Evolutionary conservation across 352 stramenopile genomes (phyloP).

Genomic region (Phytophthora rubi): DNA sequence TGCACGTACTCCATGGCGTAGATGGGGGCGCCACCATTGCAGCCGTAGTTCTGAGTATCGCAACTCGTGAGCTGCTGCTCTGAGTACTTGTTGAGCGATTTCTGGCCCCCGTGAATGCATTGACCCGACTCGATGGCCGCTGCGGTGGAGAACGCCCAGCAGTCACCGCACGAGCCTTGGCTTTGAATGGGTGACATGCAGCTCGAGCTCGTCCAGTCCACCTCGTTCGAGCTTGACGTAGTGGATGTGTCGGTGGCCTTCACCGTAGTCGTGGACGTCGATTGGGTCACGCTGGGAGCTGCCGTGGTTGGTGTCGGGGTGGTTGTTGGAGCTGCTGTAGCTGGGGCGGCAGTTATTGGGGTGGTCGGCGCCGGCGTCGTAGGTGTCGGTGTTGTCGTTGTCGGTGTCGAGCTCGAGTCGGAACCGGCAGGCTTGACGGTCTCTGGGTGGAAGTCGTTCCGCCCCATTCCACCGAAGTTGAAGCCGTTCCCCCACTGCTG

Average conservation of each 20-base stretch:
- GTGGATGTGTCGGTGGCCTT: slow-evolving; percentile 23
- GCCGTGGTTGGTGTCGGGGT: slow-evolving; percentile 15
- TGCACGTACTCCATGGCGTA: slow-evolving; percentile 94
- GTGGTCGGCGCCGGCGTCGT: slow-evolving; percentile 17
- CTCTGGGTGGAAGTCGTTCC: slow-evolving; percentile 25
- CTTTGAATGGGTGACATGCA: slow-evolving; percentile 90
- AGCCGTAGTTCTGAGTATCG: slow-evolving; percentile 88
- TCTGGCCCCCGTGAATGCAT: slow-evolving; percentile 77
- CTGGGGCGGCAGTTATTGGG: background rate
- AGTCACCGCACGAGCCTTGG: slow-evolving; percentile 96
- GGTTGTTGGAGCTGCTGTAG: slow-evolving; percentile 13
- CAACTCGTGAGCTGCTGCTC: slow-evolving; percentile 94
- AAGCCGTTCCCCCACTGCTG: slow-evolving; percentile 37
- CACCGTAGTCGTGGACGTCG: slow-evolving; percentile 24
- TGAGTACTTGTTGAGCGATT: slow-evolving; percentile 81
- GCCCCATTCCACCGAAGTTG: slow-evolving; percentile 26
- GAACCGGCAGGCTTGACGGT: slow-evolving; percentile 33
- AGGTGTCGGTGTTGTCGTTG: slow-evolving; percentile 9
- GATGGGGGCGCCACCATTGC: slow-evolving; percentile 89
- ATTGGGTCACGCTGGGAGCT: slow-evolving; percentile 15
- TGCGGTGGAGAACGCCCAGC: slow-evolving; percentile 97
- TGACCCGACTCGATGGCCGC: slow-evolving; percentile 91
- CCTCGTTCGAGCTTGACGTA: slow-evolving; percentile 45
- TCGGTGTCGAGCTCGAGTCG: slow-evolving; percentile 17
- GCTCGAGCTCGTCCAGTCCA: slow-evolving; percentile 53